phyloP scores from a whole-genome alignment of 768 basidiomycete species.

The Leccinum longicurvipes region DNA sequence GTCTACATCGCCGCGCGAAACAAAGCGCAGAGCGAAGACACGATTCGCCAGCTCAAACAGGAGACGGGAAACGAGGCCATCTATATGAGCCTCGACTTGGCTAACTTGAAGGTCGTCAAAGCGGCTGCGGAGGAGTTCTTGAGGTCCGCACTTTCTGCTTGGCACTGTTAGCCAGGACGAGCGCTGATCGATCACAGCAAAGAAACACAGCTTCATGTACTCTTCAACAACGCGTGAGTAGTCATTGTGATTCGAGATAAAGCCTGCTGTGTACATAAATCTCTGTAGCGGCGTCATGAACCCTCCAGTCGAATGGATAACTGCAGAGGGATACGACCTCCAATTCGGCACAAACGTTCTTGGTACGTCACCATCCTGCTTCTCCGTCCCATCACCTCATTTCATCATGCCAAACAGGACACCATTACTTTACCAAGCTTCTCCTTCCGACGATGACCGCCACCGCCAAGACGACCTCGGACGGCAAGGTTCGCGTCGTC shows the following conservation, averaged over 20 bases:
- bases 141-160: slow-evolving; percentile 9
- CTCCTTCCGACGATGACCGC: slow-evolving; percentile 47
- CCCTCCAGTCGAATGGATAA: slow-evolving; percentile 38
- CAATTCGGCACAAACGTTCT: slow-evolving; percentile 16
- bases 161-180: neutral
- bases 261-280: neutral
- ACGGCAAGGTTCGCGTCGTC: slow-evolving; percentile 46
- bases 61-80: slow-evolving; percentile 32
- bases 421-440: slow-evolving; percentile 54
- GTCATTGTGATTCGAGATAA: slow-evolving; percentile 21
- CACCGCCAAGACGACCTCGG: slow-evolving; percentile 36
- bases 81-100: slow-evolving; percentile 37
- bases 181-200: slow-evolving; percentile 26
- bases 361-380: slow-evolving; percentile 28
- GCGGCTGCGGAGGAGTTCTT: slow-evolving; percentile 34
- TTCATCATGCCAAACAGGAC: slow-evolving; percentile 43
- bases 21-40: slow-evolving; percentile 21
- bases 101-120: slow-evolving; percentile 33
- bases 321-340: slow-evolving; percentile 49
- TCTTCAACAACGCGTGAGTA: slow-evolving; percentile 51
- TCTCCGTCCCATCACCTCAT: neutral
- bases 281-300: slow-evolving; percentile 45
- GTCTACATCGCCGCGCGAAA: slow-evolving; percentile 37
- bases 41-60: slow-evolving; percentile 30
- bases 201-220: slow-evolving; percentile 43